Evolutionary conservation across 495 filamentous ascomycete genomes (phyloP).

Genomic region (Talaromyces ruber): DNA sequence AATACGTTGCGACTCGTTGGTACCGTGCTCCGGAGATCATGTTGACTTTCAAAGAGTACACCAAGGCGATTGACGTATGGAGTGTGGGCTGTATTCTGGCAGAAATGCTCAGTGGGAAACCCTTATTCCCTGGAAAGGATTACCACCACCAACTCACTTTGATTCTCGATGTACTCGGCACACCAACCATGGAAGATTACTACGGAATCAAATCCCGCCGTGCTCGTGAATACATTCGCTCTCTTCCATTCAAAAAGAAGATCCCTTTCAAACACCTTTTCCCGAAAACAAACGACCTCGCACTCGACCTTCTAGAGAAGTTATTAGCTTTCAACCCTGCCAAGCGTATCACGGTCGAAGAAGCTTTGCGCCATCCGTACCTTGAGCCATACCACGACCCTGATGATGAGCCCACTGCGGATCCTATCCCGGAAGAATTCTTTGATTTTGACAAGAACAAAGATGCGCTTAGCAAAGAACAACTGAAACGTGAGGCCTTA

Average conservation of each 20-base stretch:
- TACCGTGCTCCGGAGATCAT: slow-evolving; percentile 99
- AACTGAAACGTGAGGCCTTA: slow-evolving; percentile 69
- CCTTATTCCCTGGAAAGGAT: slow-evolving; percentile 96
- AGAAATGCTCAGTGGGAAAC: slow-evolving; percentile 99
- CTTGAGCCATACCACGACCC: slow-evolving; percentile 98
- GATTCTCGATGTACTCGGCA: slow-evolving; percentile 95
- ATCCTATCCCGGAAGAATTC: slow-evolving; percentile 95
- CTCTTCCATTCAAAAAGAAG: slow-evolving; percentile 99
- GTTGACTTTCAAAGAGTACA: slow-evolving; percentile 99
- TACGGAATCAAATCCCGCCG: slow-evolving; percentile 99
- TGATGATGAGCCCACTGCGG: slow-evolving; percentile 94
- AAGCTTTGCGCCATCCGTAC: slow-evolving; percentile 95
- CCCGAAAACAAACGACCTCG: slow-evolving; percentile 90
- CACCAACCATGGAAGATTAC: slow-evolving; percentile 99
- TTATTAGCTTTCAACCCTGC: slow-evolving; percentile 96
- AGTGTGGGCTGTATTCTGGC: slow-evolving; percentile 98
- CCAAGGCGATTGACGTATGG: slow-evolving; percentile 99
- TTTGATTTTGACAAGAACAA: slow-evolving; percentile 99
- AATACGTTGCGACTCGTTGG: slow-evolving; percentile 99
- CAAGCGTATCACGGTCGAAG: slow-evolving; percentile 96
- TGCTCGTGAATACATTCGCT: slow-evolving; percentile 97
- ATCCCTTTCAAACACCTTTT: slow-evolving; percentile 96
- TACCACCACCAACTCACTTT: slow-evolving; percentile 98
- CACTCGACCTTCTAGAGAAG: slow-evolving; percentile 90
- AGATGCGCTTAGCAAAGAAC: slow-evolving; percentile 96